Evolutionary conservation across 2,329 filamentous ascomycete genomes (phyloP).

Genomic region (Xylaria arbuscula): DNA sequence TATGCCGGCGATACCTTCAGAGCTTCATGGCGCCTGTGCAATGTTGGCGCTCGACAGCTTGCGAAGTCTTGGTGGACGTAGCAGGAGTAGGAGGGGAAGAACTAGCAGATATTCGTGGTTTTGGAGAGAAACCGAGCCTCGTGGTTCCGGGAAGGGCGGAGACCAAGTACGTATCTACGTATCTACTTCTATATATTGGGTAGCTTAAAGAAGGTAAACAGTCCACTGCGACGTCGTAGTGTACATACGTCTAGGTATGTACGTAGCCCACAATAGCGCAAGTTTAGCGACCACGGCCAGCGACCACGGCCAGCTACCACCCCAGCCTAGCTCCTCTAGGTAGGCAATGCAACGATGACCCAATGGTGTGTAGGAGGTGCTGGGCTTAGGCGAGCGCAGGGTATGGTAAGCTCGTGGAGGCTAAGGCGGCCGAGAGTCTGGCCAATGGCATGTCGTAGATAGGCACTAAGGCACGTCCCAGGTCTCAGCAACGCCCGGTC

Average conservation of each 20-base stretch:
- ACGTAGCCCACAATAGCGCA: background rate
- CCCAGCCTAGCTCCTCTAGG: conserved; percentile 1
- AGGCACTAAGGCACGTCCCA: background rate
- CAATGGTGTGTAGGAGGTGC: conserved; percentile 13
- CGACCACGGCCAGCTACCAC: background rate
- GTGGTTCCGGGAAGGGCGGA: conserved; percentile 24
- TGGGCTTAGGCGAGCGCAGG: conserved; percentile 16
- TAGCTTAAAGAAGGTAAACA: too few relatives aligned
- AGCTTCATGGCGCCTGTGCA: background rate
- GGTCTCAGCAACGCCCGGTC: conserved; percentile 12
- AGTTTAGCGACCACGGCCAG: background rate
- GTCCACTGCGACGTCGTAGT: background rate
- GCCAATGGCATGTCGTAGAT: conserved; percentile 19
- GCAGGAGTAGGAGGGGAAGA: conserved; percentile 16
- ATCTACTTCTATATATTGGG: too few relatives aligned
- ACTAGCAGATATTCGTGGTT: conserved; percentile 2
- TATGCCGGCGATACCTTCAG: background rate
- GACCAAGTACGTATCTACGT: background rate
- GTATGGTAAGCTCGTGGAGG: conserved; percentile 12
- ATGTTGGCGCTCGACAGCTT: conserved; percentile 2
- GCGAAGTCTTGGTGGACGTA: background rate
- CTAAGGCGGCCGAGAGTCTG: conserved; percentile 7
- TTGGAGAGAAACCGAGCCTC: conserved; percentile 17
- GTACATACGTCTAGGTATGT: background rate
- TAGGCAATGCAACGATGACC: conserved; percentile 22